Conservation (phyloP, 1,284 basidiomycete species). For the Malassezia vespertilionis region DNA sequence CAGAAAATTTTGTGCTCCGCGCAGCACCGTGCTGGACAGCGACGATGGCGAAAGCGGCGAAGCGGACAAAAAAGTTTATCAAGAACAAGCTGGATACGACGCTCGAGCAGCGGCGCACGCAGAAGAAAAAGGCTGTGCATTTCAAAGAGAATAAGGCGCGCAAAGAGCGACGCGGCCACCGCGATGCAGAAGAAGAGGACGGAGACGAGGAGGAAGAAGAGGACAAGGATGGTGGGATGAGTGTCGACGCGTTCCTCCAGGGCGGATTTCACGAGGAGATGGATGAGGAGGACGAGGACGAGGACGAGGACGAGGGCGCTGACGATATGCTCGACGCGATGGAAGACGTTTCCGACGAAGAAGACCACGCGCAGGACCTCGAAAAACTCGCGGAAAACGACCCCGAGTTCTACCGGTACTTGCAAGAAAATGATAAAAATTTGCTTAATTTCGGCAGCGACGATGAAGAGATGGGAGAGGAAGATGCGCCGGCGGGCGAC, state of each 20-base stretch:
- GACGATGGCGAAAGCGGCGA: constrained; percentile 39
- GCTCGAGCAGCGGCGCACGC: constrained; percentile 34
- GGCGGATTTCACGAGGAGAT: constrained; percentile 39
- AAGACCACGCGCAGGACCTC: constrained; percentile 64
- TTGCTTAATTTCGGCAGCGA: constrained; percentile 61
- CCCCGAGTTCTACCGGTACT: constrained; percentile 95
- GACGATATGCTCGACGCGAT: constrained; percentile 35
- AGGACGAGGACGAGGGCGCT: constrained; percentile 25
- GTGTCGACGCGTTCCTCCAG: constrained; percentile 42
- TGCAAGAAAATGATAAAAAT: constrained; percentile 87
- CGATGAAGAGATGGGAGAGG: constrained; percentile 46
- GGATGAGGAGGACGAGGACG: constrained; percentile 26
- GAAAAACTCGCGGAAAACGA: constrained; percentile 85
- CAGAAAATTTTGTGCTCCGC: constrained; percentile 6
- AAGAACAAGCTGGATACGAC: constrained; percentile 35
- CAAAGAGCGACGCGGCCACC: constrained; percentile 9
- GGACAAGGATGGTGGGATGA: constrained; percentile 26
- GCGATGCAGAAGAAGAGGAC: constrained; percentile 17
- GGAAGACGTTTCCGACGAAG: constrained; percentile 29
- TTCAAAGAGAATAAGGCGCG: constrained; percentile 22
- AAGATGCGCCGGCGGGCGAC: constrained; percentile 38
- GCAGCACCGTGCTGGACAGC: not conserved
- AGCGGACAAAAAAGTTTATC: constrained; percentile 44
- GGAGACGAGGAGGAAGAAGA: constrained; percentile 16
- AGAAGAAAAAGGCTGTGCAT: constrained; percentile 35